A percentile compares a stretch with the other conserved stretches of the same genome.
Conservation (phyloP, 2,329 filamentous ascomycete genomes). For the Cercospora berteroae region DNA sequence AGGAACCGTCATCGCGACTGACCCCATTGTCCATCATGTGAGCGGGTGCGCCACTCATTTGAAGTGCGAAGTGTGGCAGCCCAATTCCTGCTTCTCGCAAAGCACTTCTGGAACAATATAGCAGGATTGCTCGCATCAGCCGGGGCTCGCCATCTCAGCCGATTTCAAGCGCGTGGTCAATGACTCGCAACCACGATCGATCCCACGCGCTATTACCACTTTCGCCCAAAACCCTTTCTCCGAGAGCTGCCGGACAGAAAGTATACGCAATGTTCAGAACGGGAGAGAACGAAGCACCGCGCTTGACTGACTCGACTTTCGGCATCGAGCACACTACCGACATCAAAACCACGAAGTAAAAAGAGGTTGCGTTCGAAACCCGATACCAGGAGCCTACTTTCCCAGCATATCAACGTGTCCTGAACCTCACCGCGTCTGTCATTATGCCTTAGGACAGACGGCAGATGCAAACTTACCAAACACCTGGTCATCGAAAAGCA, state of each 20-base stretch:
- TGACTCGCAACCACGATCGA: background rate
- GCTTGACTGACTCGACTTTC: background rate
- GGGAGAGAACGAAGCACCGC: background rate
- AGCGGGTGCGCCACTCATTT: background rate
- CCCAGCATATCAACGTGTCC: conserved; percentile 1
- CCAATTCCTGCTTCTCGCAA: background rate
- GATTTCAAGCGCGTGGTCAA: background rate
- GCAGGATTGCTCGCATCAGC: background rate
- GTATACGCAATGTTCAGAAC: background rate
- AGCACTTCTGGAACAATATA: background rate
- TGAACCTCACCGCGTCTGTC: conserved; percentile 8
- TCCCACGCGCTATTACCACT: background rate
- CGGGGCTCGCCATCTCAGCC: background rate
- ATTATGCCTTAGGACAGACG: conserved; percentile 1
- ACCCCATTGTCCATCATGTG: background rate
- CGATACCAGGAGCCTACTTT: background rate
- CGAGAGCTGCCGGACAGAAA: background rate
- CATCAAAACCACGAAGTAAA: background rate
- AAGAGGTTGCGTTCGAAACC: background rate
- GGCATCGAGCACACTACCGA: background rate
- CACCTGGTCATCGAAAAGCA: background rate
- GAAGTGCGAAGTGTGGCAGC: background rate
- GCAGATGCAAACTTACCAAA: background rate
- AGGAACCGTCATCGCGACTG: background rate
- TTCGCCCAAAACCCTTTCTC: background rate